Percentiles rank a stretch among this genome's conserved stretches.
phyloP scores from a whole-genome alignment of 768 basidiomycete genomes.

The Amanita jacksonii region DNA sequence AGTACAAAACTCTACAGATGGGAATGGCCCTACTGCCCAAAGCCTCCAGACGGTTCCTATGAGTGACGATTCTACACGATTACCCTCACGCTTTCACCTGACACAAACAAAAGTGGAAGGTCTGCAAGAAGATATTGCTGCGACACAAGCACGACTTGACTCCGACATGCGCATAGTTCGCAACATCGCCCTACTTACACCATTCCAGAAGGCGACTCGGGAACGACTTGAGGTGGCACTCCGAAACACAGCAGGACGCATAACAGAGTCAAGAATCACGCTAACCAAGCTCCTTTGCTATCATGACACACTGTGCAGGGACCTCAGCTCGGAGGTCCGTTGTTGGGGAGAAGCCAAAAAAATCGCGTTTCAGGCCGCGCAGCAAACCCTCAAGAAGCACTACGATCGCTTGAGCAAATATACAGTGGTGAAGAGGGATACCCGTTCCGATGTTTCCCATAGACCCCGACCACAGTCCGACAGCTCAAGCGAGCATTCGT shows the following conservation, averaged over 20 bases:
- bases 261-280: slow-evolving; percentile 64
- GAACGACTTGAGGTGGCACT: slow-evolving; percentile 60
- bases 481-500: slow-evolving; percentile 28
- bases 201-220: slow-evolving; percentile 79
- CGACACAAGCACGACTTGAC: slow-evolving; percentile 50
- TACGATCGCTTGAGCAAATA: slow-evolving; percentile 25
- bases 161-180: slow-evolving; percentile 62
- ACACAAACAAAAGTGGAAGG: slow-evolving; percentile 54
- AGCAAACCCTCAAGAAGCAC: slow-evolving; percentile 44
- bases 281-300: slow-evolving; percentile 66
- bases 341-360: slow-evolving; percentile 59
- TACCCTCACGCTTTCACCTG: slow-evolving; percentile 46
- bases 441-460: slow-evolving; percentile 11
- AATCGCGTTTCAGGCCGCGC: slow-evolving; percentile 67
- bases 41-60: slow-evolving; percentile 14
- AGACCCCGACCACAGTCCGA: slow-evolving; percentile 18
- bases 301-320: slow-evolving; percentile 61
- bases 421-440: slow-evolving; percentile 16
- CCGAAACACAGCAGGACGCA: slow-evolving; percentile 49
- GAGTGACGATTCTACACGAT: slow-evolving; percentile 19
- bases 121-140: slow-evolving; percentile 48
- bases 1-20: slow-evolving; percentile 11
- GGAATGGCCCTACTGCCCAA: slow-evolving; percentile 6
- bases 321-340: slow-evolving; percentile 62
- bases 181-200: slow-evolving; percentile 78